Evolutionary conservation across 306 rosid species (phyloP).

Genomic region (Dalbergia cultrata): DNA sequence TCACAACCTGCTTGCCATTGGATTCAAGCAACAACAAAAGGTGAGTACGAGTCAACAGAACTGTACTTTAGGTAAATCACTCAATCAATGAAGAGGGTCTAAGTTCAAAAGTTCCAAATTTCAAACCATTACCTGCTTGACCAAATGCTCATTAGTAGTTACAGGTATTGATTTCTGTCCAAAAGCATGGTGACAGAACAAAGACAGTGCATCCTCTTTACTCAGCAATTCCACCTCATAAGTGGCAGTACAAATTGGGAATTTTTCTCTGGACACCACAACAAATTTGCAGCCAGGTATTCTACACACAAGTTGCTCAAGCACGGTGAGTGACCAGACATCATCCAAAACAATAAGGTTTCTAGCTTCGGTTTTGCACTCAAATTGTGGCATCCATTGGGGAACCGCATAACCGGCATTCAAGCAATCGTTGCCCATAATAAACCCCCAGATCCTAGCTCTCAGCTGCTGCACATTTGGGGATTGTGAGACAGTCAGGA

Average conservation of each 20-base stretch:
- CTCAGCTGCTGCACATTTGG: conserved; percentile 78
- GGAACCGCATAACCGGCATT: conserved; percentile 57
- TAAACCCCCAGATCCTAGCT: conserved; percentile 61
- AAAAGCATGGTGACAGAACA: conserved; percentile 92
- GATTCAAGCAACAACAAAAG: conserved; percentile 18
- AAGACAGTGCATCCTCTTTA: conserved; percentile 71
- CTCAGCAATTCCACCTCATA: conserved; percentile 69
- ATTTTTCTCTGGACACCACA: conserved; percentile 76
- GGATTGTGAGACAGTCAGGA: conserved; percentile 88
- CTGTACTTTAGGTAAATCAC: not conserved
- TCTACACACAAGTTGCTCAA: conserved; percentile 62
- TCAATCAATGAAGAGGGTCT: not conserved
- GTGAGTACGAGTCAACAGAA: not conserved
- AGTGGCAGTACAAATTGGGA: conserved; percentile 55
- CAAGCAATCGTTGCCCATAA: conserved; percentile 62
- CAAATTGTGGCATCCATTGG: conserved; percentile 57
- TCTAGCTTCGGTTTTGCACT: conserved; percentile 45
- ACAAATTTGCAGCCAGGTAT: conserved; percentile 70
- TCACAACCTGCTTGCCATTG: conserved; percentile 65
- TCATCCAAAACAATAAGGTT: conserved; percentile 79
- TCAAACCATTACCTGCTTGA: conserved; percentile 70
- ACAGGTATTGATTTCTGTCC: conserved; percentile 78
- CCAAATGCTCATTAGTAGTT: conserved; percentile 65
- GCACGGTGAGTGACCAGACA: conserved; percentile 72
- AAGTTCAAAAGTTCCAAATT: not conserved